These are phyloP conservation scores for Ophiocordyceps camponoti-floridani DNA, from an alignment of 2,329 filamentous ascomycete genomes.

Conservation along the genomic window DNA sequence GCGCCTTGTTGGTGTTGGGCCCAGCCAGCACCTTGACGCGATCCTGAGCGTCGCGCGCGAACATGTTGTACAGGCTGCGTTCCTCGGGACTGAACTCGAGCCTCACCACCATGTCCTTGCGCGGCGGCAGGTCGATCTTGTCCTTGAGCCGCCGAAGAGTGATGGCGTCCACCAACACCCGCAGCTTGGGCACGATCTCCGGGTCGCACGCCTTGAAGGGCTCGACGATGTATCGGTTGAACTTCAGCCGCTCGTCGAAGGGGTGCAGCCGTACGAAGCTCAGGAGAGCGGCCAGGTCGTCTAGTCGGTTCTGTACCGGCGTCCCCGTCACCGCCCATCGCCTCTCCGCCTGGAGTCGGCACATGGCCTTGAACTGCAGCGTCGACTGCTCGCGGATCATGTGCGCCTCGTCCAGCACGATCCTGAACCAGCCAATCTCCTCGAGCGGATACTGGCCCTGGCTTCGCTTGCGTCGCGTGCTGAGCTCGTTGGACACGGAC, in stretches of 20 bases:
- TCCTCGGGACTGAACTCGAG: constrained; percentile 66
- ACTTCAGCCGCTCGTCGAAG: constrained; percentile 62
- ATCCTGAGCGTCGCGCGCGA: constrained; percentile 63
- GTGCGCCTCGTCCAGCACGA: constrained; percentile 89
- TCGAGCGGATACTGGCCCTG: constrained; percentile 46
- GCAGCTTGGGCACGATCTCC: constrained; percentile 67
- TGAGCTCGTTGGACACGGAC: constrained; percentile 66
- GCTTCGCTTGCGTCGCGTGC: constrained; percentile 42
- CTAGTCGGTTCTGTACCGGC: constrained; percentile 82
- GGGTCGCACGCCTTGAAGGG: constrained; percentile 80
- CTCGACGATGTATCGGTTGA: constrained; percentile 61
- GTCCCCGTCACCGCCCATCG: constrained; percentile 97
- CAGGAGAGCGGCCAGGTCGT: constrained; percentile 74
- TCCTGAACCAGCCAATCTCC: constrained; percentile 78
- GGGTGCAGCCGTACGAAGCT: constrained; percentile 72
- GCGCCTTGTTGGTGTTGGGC: constrained; percentile 36
- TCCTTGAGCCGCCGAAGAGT: constrained; percentile 85
- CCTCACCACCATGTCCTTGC: constrained; percentile 53
- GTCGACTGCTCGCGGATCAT: constrained; percentile 78
- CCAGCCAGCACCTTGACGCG: constrained; percentile 60
- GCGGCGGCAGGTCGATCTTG: constrained; percentile 63
- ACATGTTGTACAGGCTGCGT: constrained; percentile 62
- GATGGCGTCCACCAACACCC: constrained; percentile 83
- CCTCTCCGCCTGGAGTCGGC: constrained; percentile 58
- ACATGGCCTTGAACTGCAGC: constrained; percentile 69